phyloP scores from a whole-genome alignment of 2,329 filamentous ascomycete genomes.

The Zasmidium angulare region DNA sequence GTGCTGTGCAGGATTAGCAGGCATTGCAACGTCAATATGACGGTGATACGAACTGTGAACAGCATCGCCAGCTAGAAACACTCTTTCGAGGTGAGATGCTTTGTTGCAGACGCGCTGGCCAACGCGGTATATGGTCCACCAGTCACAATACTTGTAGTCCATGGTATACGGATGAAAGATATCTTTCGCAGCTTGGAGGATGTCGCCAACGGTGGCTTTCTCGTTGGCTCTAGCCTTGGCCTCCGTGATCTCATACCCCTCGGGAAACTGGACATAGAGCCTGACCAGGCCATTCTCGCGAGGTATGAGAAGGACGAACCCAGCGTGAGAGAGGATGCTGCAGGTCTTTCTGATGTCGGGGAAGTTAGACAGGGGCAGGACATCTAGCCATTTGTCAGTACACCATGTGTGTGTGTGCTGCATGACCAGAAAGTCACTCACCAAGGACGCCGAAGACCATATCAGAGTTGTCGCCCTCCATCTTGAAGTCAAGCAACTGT shows the following conservation, averaged over 20 bases:
- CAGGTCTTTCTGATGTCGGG: constrained; percentile 76
- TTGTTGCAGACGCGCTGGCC: constrained; percentile 60
- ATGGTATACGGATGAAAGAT: constrained; percentile 64
- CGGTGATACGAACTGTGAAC: constrained; percentile 28
- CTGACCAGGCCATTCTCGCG: constrained; percentile 49
- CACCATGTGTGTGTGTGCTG: no score
- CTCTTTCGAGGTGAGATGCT: constrained; percentile 57
- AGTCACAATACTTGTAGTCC: constrained; percentile 19
- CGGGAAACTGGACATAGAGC: constrained; percentile 27
- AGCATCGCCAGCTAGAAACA: constrained; percentile 36
- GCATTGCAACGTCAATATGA: background rate
- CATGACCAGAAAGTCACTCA: background rate
- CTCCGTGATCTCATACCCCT: constrained; percentile 40
- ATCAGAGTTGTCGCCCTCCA: constrained; percentile 25
- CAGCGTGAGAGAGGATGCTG: constrained; percentile 67
- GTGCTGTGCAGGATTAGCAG: constrained; percentile 9
- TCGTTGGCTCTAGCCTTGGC: constrained; percentile 59
- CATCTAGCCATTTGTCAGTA: constrained; percentile 18
- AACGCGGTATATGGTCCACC: constrained; percentile 67
- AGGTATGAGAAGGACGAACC: constrained; percentile 76
- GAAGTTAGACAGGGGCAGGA: constrained; percentile 29
- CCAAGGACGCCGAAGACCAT: constrained; percentile 29
- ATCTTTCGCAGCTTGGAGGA: constrained; percentile 61
- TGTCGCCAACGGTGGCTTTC: constrained; percentile 58
- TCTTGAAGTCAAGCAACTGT: constrained; percentile 12